Percentiles rank a stretch among this genome's conserved stretches.
Conservation (phyloP, 164 flowering plant genomes). For the Stephania cephalantha region DNA sequence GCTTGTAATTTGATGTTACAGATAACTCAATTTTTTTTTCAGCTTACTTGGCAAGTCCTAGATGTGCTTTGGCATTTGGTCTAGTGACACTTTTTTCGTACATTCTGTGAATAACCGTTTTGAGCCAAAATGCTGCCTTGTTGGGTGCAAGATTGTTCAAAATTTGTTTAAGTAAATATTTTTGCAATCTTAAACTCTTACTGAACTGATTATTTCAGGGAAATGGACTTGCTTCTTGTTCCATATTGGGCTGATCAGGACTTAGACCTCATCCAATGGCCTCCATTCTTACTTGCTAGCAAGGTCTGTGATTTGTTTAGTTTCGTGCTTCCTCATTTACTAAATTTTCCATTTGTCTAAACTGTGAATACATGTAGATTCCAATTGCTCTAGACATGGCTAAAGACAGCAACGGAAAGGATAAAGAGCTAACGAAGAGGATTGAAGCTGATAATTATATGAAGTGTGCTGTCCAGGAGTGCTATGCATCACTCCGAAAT, state of each 20-base stretch:
- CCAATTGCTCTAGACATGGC: slow-evolving; percentile 99
- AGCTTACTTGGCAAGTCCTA: neutral
- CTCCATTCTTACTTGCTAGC: slow-evolving; percentile 97
- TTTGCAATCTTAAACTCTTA: neutral
- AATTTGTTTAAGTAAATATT: neutral
- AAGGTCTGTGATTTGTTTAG: slow-evolving; percentile 45
- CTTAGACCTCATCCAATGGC: slow-evolving; percentile 83
- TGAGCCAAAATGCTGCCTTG: neutral
- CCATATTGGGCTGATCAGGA: slow-evolving; percentile 96
- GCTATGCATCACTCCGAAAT: slow-evolving; percentile 77
- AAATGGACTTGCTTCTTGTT: slow-evolving; percentile 90
- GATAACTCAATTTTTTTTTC: neutral
- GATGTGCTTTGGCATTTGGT: neutral
- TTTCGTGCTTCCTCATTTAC: neutral
- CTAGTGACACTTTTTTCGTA: neutral
- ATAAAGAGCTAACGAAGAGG: slow-evolving; percentile 72
- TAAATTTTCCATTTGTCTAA: neutral
- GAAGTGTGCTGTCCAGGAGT: slow-evolving; percentile 81
- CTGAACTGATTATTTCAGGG: slow-evolving; percentile 37
- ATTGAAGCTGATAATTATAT: slow-evolving; percentile 61
- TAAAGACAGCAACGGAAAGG: slow-evolving; percentile 87
- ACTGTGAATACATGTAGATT: slow-evolving; percentile 38
- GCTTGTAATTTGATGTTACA: neutral
- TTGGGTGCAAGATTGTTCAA: neutral
- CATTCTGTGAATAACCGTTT: too few species aligned